These are phyloP conservation scores for Kazachstania africana DNA, from an alignment of 805 yeast species.

Conservation along the genomic window DNA sequence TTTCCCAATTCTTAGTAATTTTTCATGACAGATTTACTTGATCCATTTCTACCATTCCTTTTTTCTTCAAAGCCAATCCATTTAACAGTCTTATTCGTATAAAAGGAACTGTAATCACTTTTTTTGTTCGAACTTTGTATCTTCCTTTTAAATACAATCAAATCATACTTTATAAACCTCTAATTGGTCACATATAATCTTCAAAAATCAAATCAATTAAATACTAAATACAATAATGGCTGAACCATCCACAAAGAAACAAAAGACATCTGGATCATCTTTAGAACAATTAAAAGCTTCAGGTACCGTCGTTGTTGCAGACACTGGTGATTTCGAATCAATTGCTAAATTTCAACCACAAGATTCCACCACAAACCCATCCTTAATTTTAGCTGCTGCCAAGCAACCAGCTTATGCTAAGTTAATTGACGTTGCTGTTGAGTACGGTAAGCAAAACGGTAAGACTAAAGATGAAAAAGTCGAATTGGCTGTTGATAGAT, in stretches of 20 bases:
- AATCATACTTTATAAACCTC: too few relatives aligned
- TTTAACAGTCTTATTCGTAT: neutral
- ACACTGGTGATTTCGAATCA: slow-evolving; percentile 97
- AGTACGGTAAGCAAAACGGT: slow-evolving; percentile 62
- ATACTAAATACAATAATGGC: too few relatives aligned
- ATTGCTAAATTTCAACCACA: slow-evolving; percentile 97
- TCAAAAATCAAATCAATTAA: too few relatives aligned
- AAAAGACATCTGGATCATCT: slow-evolving; percentile 45
- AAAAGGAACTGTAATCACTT: too few relatives aligned
- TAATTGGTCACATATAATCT: too few relatives aligned
- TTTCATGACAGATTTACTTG: too few relatives aligned
- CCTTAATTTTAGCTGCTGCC: slow-evolving; percentile 90
- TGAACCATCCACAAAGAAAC: slow-evolving; percentile 19
- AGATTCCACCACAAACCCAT: slow-evolving; percentile 98
- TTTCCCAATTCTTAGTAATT: too few relatives aligned
- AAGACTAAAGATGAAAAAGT: slow-evolving; percentile 48
- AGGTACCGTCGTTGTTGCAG: slow-evolving; percentile 95
- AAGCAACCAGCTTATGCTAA: slow-evolving; percentile 81
- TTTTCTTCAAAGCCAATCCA: neutral
- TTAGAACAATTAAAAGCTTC: slow-evolving; percentile 88
- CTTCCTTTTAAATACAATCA: too few relatives aligned
- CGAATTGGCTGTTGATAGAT: slow-evolving; percentile 73
- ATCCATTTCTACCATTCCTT: neutral
- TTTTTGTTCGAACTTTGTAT: too few relatives aligned
- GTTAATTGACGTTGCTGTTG: slow-evolving; percentile 84